Evolutionary conservation across 2,329 filamentous ascomycete species (phyloP), one percentile per base, ranked within the genome.

Genomic region (Fusarium sp.): DNA sequence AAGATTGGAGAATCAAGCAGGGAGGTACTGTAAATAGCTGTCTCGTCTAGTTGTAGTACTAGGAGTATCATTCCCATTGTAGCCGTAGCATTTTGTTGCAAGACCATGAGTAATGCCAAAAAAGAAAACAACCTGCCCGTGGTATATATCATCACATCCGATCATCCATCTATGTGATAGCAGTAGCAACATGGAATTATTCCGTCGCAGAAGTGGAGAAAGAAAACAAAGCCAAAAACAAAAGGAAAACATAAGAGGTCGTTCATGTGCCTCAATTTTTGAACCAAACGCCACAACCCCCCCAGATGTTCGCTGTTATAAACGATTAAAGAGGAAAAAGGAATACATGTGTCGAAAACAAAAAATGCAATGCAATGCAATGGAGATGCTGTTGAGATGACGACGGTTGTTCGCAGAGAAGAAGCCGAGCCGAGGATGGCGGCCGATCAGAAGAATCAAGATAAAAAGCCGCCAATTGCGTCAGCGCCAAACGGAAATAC

Each of bases 81-180:
- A 66, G 51, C 45, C 39, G 45, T 47, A 26, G 41, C 38, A 53
- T 50, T 41, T 54, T 45, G 16, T 39, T 39, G 42, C 20, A 39
- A 47, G 20, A 61, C 38, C 33, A 36, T 38, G 24, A 28, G 24
- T 18, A 39, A 7, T 28, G 50, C 24, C 7, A 18, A 38, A 24
- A 55, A 38, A 38, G 18, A 36, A 36, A n/a, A 54, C 59, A 54
- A 31, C 50, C 47, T 35, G 28, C 41, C 65, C 47, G 53, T 70
- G 65, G 70, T 73, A 73, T 73, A 45, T 63, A 50, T 55, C 33
- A 35, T 71, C 55, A 18, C 42, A 70, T 70, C 47, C 54, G 45
- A 30, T 55, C 62, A 57, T 66, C 36, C 33, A 64, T 73, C 61
- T 57, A 67, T 50, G 36, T 45, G 54, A 35, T 48, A 67, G 42